phyloP scores from a whole-genome alignment of 1,284 basidiomycete genomes.

The Ceratobasidium sp. region DNA sequence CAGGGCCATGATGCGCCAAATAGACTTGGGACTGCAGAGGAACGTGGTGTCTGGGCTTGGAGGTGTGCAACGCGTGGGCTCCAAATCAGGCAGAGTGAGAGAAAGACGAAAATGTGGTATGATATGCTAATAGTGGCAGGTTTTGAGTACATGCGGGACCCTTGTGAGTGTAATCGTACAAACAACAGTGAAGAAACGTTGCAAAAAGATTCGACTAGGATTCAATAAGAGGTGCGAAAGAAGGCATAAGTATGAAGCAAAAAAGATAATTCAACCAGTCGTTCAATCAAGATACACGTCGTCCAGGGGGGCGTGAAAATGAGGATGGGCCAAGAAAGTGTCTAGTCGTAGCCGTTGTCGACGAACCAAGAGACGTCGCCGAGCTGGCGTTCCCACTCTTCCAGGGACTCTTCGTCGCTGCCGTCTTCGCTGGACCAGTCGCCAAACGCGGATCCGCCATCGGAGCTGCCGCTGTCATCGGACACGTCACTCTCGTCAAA shows the following conservation, averaged over 20 bases:
- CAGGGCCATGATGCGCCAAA: slow-evolving; percentile 10
- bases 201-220: slow-evolving; percentile 12
- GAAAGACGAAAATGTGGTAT: slow-evolving; percentile 21
- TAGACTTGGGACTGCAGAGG: slow-evolving; percentile 11
- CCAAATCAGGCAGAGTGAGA: neutral
- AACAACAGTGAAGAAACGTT: slow-evolving; percentile 31
- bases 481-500: slow-evolving; percentile 39
- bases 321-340: neutral
- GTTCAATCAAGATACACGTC: slow-evolving; percentile 39
- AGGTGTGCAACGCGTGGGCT: neutral
- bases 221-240: slow-evolving; percentile 39
- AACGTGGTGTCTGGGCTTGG: neutral
- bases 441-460: slow-evolving; percentile 17
- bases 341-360: slow-evolving; percentile 39
- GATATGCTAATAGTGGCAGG: slow-evolving; percentile 33
- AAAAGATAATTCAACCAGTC: slow-evolving; percentile 42
- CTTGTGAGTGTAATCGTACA: slow-evolving; percentile 40
- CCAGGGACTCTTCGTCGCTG: slow-evolving; percentile 33
- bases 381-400: slow-evolving; percentile 39
- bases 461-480: slow-evolving; percentile 39
- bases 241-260: slow-evolving; percentile 35
- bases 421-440: slow-evolving; percentile 39
- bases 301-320: slow-evolving; percentile 32
- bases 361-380: slow-evolving; percentile 40
- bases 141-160: slow-evolving; percentile 38